Evolutionary conservation across 352 stramenopile species (phyloP).

Genomic region (Pilasporangium apinafurcum): DNA sequence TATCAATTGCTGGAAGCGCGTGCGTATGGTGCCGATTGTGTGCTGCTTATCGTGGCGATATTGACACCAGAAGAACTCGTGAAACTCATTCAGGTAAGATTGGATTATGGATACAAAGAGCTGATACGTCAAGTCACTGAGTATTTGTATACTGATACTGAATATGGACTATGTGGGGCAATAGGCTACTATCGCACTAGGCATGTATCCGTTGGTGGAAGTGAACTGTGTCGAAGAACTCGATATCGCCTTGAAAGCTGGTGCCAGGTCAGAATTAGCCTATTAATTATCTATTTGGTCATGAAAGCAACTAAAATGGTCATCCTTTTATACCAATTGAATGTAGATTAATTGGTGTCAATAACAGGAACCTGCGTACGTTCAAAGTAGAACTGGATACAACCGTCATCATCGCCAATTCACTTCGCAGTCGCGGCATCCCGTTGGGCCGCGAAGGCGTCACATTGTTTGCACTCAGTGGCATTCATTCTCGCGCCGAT

Average conservation of each 20-base stretch:
- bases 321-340: too few relatives aligned
- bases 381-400: slow-evolving; percentile 97
- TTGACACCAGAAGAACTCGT: slow-evolving; percentile 52
- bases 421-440: slow-evolving; percentile 67
- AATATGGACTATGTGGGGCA: background rate
- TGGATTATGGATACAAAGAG: background rate
- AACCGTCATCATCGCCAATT: slow-evolving; percentile 87
- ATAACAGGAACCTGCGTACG: slow-evolving; percentile 98
- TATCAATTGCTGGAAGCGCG: slow-evolving; percentile 95
- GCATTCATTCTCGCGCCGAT: slow-evolving; percentile 92
- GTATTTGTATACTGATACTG: background rate
- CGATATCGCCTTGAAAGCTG: slow-evolving; percentile 88
- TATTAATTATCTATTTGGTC: background rate
- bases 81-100: slow-evolving; percentile 51
- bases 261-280: slow-evolving; percentile 47
- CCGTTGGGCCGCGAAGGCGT: slow-evolving; percentile 71
- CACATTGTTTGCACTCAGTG: slow-evolving; percentile 92
- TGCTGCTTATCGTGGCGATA: slow-evolving; percentile 97
- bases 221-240: slow-evolving; percentile 95
- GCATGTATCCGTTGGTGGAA: slow-evolving; percentile 98
- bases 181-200: slow-evolving; percentile 81
- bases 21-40: slow-evolving; percentile 93
- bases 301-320: background rate
- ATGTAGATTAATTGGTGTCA: slow-evolving; percentile 94
- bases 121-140: background rate